Evolutionary conservation across 371 early-diverging fungal genomes (phyloP), one percentile per base, ranked within the genome.

Genomic region (Sporodiniella umbellata): DNA sequence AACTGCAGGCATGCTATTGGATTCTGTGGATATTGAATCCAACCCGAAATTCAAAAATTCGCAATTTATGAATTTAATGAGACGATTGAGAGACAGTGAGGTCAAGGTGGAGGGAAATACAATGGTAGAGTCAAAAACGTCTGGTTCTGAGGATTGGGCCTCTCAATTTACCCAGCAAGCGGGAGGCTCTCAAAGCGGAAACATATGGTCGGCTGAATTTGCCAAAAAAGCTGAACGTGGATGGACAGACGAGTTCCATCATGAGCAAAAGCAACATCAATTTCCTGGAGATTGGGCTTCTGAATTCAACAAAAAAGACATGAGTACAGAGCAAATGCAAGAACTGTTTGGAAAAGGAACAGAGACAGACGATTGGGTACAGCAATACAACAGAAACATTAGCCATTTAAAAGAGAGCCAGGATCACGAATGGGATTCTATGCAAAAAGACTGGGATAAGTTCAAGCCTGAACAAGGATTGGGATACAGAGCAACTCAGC

Each of bases 21-120:
- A 90, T 39, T 80, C 89, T 6, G 88, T 96, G 5, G 79, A 84
- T 42, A 67, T 64, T 11, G 76, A 88, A 4, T 65, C 76, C 44
- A 94, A 94, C 43, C 93, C 95, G 17, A 96, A 96, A 64, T 93
- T 98, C 60, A 88, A 89, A 58, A 78, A 88, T 42, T 95, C 94
- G 4, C 84, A 89, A 38, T 98, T 98, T 56, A 67, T 96, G 78
- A 78, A 79, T 17, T 79, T 97, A 60, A 95, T 98, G 94, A 79
- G 90, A 37, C 80, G 90, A 49, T 68, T 98, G 40, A 81, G 92
- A 62, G 92, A 98, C 64, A 81, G 87, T 23, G 86, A 95, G 65
- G 80, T 92, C 0, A 78, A 81, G 0, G 87, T 96, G 49, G 89
- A 89, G 58, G 92, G 90, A 14, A 84, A 91, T 61, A 86, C 89